Percentiles rank a stretch among this genome's conserved stretches.
These are phyloP conservation scores for Malus sieversii DNA, from an alignment of 306 rosid genomes.

Conservation along the genomic window DNA sequence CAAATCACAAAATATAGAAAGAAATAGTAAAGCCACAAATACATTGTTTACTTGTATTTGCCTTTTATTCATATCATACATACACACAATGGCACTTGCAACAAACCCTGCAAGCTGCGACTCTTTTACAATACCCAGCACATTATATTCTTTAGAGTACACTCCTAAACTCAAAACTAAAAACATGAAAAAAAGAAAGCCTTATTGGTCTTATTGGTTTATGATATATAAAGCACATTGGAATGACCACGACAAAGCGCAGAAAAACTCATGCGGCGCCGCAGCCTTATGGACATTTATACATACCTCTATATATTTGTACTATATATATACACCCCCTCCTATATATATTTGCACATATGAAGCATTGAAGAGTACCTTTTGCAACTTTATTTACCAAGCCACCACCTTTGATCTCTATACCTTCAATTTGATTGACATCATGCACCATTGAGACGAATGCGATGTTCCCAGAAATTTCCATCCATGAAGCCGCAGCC, in stretches of 20 bases:
- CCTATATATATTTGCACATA: not conserved
- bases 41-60: not conserved
- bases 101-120: not conserved
- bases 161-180: too few species aligned
- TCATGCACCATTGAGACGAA: conserved; percentile 47
- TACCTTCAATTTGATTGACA: conserved; percentile 3
- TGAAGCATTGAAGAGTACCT: not conserved
- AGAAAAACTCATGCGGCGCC: not conserved
- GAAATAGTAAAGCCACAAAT: not conserved
- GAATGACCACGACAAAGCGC: not conserved
- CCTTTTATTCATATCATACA: not conserved
- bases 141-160: not conserved
- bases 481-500: conserved; percentile 28
- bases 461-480: conserved; percentile 39
- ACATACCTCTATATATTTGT: not conserved
- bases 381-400: not conserved
- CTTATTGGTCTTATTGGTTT: not conserved
- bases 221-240: not conserved
- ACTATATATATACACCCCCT: not conserved
- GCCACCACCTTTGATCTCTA: not conserved
- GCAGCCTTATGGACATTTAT: not conserved
- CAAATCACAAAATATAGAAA: not conserved
- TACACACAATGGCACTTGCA: not conserved
- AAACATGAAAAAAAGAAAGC: too few species aligned
- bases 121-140: not conserved